Conservation (phyloP, 345 rosid species). For the Citropsis articulata region DNA sequence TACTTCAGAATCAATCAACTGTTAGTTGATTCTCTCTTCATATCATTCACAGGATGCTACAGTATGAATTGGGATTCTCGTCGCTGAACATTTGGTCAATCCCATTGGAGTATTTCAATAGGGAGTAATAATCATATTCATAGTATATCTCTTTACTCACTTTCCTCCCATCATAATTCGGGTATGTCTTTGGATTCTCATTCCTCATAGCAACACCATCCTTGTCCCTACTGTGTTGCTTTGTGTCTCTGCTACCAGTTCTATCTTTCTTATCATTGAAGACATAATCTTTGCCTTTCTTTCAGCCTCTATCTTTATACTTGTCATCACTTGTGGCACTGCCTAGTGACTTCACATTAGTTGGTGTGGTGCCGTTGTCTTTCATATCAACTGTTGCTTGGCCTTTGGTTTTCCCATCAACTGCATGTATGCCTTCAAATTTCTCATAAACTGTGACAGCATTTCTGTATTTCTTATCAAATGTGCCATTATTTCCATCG, state of each 20-base stretch:
- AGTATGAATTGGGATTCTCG: conserved; percentile 6
- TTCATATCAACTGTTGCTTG: neutral
- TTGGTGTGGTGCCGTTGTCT: neutral
- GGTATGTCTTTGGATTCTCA: neutral
- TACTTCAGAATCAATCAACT: neutral
- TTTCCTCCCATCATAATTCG: neutral
- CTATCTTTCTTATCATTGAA: neutral
- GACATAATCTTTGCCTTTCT: neutral
- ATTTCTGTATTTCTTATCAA: neutral
- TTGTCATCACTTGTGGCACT: too few relatives aligned
- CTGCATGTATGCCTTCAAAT: neutral
- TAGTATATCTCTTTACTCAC: too few relatives aligned
- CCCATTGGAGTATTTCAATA: neutral
- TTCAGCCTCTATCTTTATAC: neutral
- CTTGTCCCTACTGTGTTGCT: neutral
- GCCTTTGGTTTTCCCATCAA: neutral
- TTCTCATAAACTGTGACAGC: neutral
- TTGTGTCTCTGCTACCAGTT: neutral
- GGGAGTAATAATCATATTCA: too few relatives aligned
- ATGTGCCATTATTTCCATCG: neutral
- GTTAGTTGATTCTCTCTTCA: neutral
- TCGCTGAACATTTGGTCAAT: neutral
- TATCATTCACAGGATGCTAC: neutral
- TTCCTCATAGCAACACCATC: neutral
- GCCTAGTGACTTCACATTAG: neutral